Conservation (phyloP, 345 rosid genomes). For the Bruguiera parviflora region DNA sequence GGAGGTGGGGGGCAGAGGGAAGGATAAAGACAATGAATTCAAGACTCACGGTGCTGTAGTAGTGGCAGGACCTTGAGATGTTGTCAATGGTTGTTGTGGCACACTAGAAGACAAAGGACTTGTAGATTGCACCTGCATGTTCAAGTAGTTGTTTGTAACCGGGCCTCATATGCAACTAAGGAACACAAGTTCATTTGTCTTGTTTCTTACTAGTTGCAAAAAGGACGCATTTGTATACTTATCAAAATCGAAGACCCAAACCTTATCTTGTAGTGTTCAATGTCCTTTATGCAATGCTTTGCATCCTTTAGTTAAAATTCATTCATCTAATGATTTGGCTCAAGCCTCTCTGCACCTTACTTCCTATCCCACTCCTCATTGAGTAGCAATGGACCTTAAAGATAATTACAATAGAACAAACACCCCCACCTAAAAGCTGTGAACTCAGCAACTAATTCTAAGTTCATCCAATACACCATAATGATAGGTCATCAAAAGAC, state of each 20-base stretch:
- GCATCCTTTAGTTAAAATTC: neutral
- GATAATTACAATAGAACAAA: too few species aligned
- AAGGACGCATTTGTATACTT: too few species aligned
- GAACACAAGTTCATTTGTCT: neutral
- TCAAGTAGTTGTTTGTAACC: neutral
- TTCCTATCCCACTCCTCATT: neutral
- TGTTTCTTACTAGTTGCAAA: neutral
- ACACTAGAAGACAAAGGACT: slow-evolving; percentile 11
- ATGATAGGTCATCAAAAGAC: neutral
- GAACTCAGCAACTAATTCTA: neutral
- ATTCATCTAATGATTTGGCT: neutral
- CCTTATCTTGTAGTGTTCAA: neutral
- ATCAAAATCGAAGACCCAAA: too few species aligned
- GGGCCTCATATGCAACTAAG: neutral
- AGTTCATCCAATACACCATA: neutral
- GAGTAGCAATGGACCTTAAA: neutral
- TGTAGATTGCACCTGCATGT: slow-evolving; percentile 16
- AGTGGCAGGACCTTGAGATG: slow-evolving; percentile 14
- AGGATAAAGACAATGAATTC: neutral
- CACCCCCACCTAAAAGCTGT: too few species aligned
- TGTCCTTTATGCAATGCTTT: neutral
- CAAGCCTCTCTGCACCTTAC: neutral
- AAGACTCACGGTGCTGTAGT: slow-evolving; percentile 16
- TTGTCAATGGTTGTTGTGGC: slow-evolving; percentile 5
- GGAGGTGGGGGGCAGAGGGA: too few species aligned